Base-by-base conservation (phyloP, 176 grass and related monocot genomes). In the Saccharum spontaneum region DNA sequence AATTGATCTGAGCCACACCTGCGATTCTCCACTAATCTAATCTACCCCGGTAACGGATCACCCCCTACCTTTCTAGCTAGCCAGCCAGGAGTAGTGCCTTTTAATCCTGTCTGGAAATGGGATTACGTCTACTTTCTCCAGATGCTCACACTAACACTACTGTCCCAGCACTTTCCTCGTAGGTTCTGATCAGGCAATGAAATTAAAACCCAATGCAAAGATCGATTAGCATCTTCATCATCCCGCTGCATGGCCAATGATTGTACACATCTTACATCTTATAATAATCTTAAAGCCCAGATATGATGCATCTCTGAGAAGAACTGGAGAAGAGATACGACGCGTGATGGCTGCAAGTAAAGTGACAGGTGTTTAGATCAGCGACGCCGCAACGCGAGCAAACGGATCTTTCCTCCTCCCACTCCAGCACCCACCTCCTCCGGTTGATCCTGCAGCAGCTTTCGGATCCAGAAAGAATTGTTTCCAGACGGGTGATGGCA, bases 81-180 rank as follows among this genome's bases (percentile, higher is more conserved):
- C 28, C 28, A n/a, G n/a, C n/a, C n/a, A n/a, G n/a, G 22, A 23
- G 22, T 60, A 60, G 22, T n/a, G 55, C 55, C 22, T 69, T 65
- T 60, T 40, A n/a, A 46, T 85, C 75, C 43, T 78, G 50, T 78
- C 75, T 12, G 48, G 24, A 37, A 33, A 78, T n/a, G 50, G 36
- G 65, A 46, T 61, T 45, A 44, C 65, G 49, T 70, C 49, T 37
- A 34, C 4, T 65, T 85, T 78, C 71, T n/a, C 26, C 7, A 45
- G 75, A 85, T 78, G 36, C 74, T 20, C 48, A 10, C 60, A 23
- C 18, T 49, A 24, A 36, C 34, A 23, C 57, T 23, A 10, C 10
- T 1, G 5, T 0, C 4, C 5, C 3, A 38, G 6, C 14, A 50
- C 71, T 73, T 24, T 63, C 69, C 71, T 31, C n/a, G 1, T 43